Base-by-base conservation (phyloP, 1,139 yeast species). In the Pneumocystis carinii region DNA sequence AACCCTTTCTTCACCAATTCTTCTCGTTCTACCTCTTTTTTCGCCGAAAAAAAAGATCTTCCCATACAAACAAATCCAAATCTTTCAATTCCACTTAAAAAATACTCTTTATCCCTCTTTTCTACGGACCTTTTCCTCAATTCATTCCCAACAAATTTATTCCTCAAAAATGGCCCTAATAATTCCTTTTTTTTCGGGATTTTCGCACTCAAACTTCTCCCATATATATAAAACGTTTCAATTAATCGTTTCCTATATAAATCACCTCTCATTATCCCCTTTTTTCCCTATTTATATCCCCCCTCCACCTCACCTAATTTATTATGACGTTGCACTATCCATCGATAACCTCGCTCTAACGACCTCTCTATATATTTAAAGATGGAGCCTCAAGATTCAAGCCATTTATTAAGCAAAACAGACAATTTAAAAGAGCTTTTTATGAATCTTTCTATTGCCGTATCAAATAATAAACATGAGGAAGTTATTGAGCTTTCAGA, bases 401-500 rank as follows among this genome's bases (percentile, higher is more conserved):
- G 10, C 3, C n/a, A 48, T 48, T 48, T 24, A 48, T 24, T 10
- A 12, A 10, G 27, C 10, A 24, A 24, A 24, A 57, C 37, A 57
- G 73, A 59, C 68, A 15, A 37, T 59, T 8, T 80, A 58, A 75
- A 79, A 6, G 79, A 76, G 41, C 70, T 82, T 65, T 70, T 82
- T 62, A 73, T 79, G 59, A 77, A 78, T 68, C 72, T 83, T 69
- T 76, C 77, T 64, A 77, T 82, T 10, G 77, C 75, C 66, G 75
- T 81, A 19, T 72, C 75, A 6, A 75, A 77, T 14, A 81, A 81
- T 53, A 79, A 78, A 55, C 83, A 81, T 68, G 72, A 75, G 48
- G 77, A 76, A 63, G 83, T 80, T 7, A 75, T 77, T 62, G 78
- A 76, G 53, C 72, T 77, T 10, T 79, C 84, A 10, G 68, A 72